Evolutionary conservation across 441 rosid genomes (phyloP).

Genomic region (Adansonia rubrostipa): DNA sequence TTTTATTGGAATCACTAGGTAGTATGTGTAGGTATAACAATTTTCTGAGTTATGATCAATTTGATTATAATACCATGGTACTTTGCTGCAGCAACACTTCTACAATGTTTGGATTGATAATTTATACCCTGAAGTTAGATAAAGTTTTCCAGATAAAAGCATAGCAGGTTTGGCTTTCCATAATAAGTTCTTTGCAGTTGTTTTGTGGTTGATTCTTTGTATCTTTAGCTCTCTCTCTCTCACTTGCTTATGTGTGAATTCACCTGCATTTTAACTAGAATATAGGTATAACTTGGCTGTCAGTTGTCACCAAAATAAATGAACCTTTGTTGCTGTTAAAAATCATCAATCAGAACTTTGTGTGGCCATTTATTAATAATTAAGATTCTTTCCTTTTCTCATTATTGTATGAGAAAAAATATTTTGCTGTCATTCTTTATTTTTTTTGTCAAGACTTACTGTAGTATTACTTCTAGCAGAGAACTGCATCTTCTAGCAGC

Average conservation of each 20-base stretch:
- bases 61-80: too few species aligned
- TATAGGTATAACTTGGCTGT: not conserved
- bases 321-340: not conserved
- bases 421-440: not conserved
- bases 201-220: not conserved
- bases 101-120: not conserved
- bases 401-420: not conserved
- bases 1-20: too few species aligned
- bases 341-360: slow-evolving; percentile 12
- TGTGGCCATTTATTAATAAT: not conserved
- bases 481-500: slow-evolving; percentile 70
- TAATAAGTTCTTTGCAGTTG: not conserved
- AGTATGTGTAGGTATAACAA: too few species aligned
- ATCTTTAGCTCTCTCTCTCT: not conserved
- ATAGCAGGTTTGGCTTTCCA: not conserved
- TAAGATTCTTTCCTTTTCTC: not conserved
- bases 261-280: not conserved
- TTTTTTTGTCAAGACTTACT: slow-evolving; percentile 25
- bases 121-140: slow-evolving; percentile 6
- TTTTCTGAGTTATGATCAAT: too few species aligned
- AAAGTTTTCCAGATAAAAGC: not conserved
- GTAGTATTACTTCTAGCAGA: slow-evolving; percentile 51
- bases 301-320: not conserved
- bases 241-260: not conserved
- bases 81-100: too few species aligned